phyloP scores from a whole-genome alignment of 2,329 filamentous ascomycete genomes.

The Byssoonygena ceratinophila region DNA sequence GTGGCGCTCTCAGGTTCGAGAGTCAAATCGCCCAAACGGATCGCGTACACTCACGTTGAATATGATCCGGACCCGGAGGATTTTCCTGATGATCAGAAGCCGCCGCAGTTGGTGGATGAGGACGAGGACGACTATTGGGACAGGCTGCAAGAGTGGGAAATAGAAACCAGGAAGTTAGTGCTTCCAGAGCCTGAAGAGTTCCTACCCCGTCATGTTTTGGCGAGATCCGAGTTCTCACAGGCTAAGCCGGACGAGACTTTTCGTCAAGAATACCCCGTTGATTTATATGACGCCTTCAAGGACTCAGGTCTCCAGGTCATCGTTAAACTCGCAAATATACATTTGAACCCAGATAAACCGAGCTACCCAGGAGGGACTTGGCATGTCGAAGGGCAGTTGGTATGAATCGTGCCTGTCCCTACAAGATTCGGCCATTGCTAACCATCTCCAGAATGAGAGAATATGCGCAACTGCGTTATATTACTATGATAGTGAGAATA shows the following conservation, averaged over 20 bases:
- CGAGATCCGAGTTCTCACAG: not conserved
- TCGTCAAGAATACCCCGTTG: too few relatives aligned
- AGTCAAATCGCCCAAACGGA: constrained; percentile 2
- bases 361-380: constrained; percentile 37
- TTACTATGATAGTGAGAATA: constrained; percentile 52
- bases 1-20: constrained; percentile 20
- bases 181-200: constrained; percentile 18
- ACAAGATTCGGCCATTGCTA: not conserved
- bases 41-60: constrained; percentile 14
- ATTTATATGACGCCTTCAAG: constrained; percentile 24
- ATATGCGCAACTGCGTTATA: constrained; percentile 55
- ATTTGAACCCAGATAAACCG: constrained; percentile 49
- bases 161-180: constrained; percentile 13
- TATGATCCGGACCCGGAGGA: constrained; percentile 16
- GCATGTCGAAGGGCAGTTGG: constrained; percentile 42
- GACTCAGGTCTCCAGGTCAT: constrained; percentile 47
- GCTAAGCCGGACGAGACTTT: too few relatives aligned
- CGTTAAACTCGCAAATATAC: constrained; percentile 52
- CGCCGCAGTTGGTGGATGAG: constrained; percentile 8
- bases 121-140: constrained; percentile 13
- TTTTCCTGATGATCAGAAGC: constrained; percentile 16
- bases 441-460: constrained; percentile 44
- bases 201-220: constrained; percentile 1
- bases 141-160: constrained; percentile 3
- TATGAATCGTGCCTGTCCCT: constrained; percentile 16